Evolutionary conservation across 495 filamentous ascomycete genomes (phyloP), one percentile per base, ranked within the genome.

Genomic region (Aspergillus bridgeri): DNA sequence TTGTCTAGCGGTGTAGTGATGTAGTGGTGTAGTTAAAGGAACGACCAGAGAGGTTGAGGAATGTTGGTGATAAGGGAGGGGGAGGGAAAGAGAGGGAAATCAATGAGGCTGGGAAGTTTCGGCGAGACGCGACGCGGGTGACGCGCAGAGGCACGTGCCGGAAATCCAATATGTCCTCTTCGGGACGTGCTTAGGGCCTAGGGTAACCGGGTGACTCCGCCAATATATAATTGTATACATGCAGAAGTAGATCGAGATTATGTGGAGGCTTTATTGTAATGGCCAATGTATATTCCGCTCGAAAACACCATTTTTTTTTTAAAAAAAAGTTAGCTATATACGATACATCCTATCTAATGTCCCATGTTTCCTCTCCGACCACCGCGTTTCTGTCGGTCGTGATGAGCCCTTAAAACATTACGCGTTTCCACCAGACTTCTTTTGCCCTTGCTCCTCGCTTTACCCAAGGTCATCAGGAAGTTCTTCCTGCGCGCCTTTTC

Each of bases 401-500:
- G 78, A 73, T 97, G 92, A 49, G 84, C 88, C 72, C 83, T 90
- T 62, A 98, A 65, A 51, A 89, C 81, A 70, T 85, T 88, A 61
- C 83, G 82, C 46, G 86, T 91, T 65, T 96, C 87, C 43, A 87
- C 81, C 67, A 98, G 78, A 84, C 90, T 96, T 64, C 90, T 81
- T 86, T 96, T 97, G 68, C 89, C 86, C 79, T 97, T 98, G 48
- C 79, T 82, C 75, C 90, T 90, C 3, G 94, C 93, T 79, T 98
- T 98, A 48, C 92, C 90, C 42, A 98, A 71, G 25, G 92, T 96
- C 95, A 99, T 99, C 65, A 98, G 68, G 72, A 98, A 95, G 70
- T 98, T 98, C 86, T 99, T 98, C 79, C 86, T 88, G 51, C 93
- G 79, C 24, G 89, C 86, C 82, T 99, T 99, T 80, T 99, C 95